These are phyloP conservation scores for Candida tunisiensis DNA, from an alignment of 1,139 yeast genomes.

Conservation along the genomic window DNA sequence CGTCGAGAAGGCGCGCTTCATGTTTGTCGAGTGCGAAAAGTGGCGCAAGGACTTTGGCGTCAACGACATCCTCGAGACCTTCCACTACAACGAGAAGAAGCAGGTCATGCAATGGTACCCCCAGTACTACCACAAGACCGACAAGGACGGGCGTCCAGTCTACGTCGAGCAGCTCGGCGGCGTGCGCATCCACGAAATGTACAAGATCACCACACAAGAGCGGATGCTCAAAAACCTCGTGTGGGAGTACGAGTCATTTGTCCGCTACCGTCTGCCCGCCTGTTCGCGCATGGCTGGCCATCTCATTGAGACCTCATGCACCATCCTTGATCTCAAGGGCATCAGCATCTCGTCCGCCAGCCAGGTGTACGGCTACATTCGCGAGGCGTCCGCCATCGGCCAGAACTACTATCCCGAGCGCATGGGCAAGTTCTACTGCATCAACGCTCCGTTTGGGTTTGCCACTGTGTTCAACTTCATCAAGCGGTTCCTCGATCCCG, in stretches of 20 bases:
- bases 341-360: constrained; percentile 72
- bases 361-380: constrained; percentile 74
- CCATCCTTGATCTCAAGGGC: constrained; percentile 89
- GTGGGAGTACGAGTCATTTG: constrained; percentile 94
- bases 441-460: constrained; percentile 96
- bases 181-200: constrained; percentile 80
- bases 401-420: constrained; percentile 99
- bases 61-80: constrained; percentile 71
- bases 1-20: constrained; percentile 54
- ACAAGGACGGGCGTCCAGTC: constrained; percentile 91
- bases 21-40: constrained; percentile 77
- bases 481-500: constrained; percentile 92
- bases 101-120: constrained; percentile 83
- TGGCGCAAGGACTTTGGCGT: constrained; percentile 86
- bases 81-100: constrained; percentile 82
- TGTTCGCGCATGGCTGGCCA: constrained; percentile 70
- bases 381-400: constrained; percentile 86
- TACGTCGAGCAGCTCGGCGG: constrained; percentile 88
- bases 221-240: constrained; percentile 92
- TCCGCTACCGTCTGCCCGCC: constrained; percentile 75
- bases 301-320: constrained; percentile 89
- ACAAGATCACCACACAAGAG: constrained; percentile 85
- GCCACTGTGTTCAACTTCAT: constrained; percentile 82
- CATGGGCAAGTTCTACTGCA: constrained; percentile 93
- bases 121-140: constrained; percentile 94